Percentiles rank a stretch among this genome's conserved stretches.
These are phyloP conservation scores for Myriosclerotinia curreyana DNA, from an alignment of 2,329 filamentous ascomycete genomes.

Conservation along the genomic window DNA sequence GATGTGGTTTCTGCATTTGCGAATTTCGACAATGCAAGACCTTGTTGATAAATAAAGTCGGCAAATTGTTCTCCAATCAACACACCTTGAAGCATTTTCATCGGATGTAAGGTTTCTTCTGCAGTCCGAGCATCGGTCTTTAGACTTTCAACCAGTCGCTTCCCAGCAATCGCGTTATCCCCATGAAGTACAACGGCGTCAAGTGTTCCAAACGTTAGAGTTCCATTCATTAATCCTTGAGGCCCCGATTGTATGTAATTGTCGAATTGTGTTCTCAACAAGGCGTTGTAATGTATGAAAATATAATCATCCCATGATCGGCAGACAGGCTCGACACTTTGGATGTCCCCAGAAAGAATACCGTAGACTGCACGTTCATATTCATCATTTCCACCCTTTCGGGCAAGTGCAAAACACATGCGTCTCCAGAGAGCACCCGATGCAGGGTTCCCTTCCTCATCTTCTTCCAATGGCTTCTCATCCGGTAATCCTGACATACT, in stretches of 20 bases:
- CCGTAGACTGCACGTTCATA: slow-evolving; percentile 91
- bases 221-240: slow-evolving; percentile 50
- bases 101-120: slow-evolving; percentile 59
- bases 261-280: slow-evolving; percentile 77
- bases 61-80: slow-evolving; percentile 64
- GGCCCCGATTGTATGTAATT: slow-evolving; percentile 59
- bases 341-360: slow-evolving; percentile 78
- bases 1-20: slow-evolving; percentile 47
- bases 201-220: slow-evolving; percentile 59
- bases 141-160: slow-evolving; percentile 59
- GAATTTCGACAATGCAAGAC: slow-evolving; percentile 48
- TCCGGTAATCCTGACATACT: slow-evolving; percentile 73
- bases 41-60: slow-evolving; percentile 58
- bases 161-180: slow-evolving; percentile 51
- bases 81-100: slow-evolving; percentile 74
- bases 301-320: slow-evolving; percentile 81
- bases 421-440: slow-evolving; percentile 69
- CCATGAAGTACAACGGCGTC: slow-evolving; percentile 63
- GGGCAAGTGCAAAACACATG: slow-evolving; percentile 70
- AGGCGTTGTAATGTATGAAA: slow-evolving; percentile 84
- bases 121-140: slow-evolving; percentile 55
- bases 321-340: slow-evolving; percentile 73
- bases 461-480: slow-evolving; percentile 46
- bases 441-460: slow-evolving; percentile 46
- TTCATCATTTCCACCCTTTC: slow-evolving; percentile 65